Evolutionary conservation across 352 stramenopile genomes (phyloP).

Genomic region (Phytophthora idaei): DNA sequence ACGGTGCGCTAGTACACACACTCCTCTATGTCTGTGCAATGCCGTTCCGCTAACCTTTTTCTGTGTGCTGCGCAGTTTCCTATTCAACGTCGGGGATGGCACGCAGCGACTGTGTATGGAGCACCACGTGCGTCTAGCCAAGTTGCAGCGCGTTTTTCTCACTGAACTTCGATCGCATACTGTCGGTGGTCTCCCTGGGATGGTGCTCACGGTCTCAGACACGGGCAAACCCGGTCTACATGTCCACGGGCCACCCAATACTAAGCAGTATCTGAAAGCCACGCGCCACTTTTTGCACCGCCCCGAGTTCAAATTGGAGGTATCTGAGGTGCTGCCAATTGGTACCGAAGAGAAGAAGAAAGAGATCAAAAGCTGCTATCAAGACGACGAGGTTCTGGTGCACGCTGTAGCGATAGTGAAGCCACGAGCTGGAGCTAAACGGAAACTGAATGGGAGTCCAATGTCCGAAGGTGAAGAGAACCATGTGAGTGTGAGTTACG

Average conservation of each 20-base stretch:
- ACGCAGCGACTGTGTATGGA: constrained; percentile 92
- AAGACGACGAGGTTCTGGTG: constrained; percentile 67
- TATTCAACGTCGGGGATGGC: constrained; percentile 92
- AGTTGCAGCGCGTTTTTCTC: constrained; percentile 85
- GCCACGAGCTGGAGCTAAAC: constrained; percentile 50
- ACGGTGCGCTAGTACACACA: constrained; percentile 35
- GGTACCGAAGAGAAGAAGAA: constrained; percentile 7
- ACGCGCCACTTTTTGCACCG: constrained; percentile 88
- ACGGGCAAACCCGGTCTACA: constrained; percentile 77
- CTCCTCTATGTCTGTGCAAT: background rate
- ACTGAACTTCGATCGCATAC: constrained; percentile 81
- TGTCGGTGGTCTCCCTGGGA: constrained; percentile 85
- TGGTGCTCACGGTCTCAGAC: constrained; percentile 91
- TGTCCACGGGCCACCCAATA: constrained; percentile 75
- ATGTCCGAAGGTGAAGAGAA: constrained; percentile 10
- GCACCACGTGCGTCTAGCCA: constrained; percentile 88
- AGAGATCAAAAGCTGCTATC: constrained; percentile 39
- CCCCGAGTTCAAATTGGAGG: constrained; percentile 61
- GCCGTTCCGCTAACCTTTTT: constrained; percentile 9
- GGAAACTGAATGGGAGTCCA: constrained; percentile 53
- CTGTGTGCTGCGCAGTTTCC: constrained; percentile 49
- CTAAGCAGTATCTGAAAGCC: constrained; percentile 68
- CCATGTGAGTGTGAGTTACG: constrained; percentile 71
- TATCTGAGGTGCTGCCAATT: constrained; percentile 35
- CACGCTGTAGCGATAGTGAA: constrained; percentile 46